Conservation (phyloP, 495 filamentous ascomycete genomes). For the Aspergillus indologenus region DNA sequence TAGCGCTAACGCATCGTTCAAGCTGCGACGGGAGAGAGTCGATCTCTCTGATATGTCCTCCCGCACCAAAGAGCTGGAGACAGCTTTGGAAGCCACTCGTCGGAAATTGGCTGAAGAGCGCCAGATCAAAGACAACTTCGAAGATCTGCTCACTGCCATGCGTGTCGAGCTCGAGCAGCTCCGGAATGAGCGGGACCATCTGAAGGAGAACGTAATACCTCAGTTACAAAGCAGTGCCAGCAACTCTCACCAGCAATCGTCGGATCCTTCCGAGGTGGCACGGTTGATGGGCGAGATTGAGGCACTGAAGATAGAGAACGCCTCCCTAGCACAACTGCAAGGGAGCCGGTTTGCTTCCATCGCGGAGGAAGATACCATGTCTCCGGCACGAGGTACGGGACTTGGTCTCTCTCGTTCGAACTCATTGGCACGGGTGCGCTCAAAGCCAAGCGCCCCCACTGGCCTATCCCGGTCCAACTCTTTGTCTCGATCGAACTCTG, state of each 20-base stretch:
- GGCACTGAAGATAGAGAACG: constrained; percentile 52
- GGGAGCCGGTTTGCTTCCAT: constrained; percentile 58
- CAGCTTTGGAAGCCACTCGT: constrained; percentile 71
- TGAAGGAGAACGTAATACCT: constrained; percentile 81
- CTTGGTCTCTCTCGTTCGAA: constrained; percentile 59
- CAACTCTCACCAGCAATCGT: constrained; percentile 42
- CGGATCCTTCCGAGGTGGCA: constrained; percentile 69
- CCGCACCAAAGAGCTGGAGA: constrained; percentile 68
- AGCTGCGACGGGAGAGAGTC: constrained; percentile 48
- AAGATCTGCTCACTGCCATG: constrained; percentile 82
- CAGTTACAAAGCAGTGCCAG: constrained; percentile 63
- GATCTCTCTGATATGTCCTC: constrained; percentile 42
- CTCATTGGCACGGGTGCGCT: constrained; percentile 51
- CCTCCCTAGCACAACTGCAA: constrained; percentile 50
- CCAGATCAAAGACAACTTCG: constrained; percentile 87
- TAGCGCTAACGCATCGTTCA: background rate
- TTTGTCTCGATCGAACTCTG: constrained; percentile 56
- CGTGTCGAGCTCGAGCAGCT: constrained; percentile 77
- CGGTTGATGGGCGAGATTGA: constrained; percentile 66
- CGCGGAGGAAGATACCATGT: constrained; percentile 55
- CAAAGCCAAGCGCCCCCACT: constrained; percentile 25
- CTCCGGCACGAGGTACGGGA: constrained; percentile 28
- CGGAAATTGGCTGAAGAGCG: constrained; percentile 82
- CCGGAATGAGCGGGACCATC: constrained; percentile 84
- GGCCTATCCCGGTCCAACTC: constrained; percentile 46